phyloP scores from a whole-genome alignment of 495 filamentous ascomycete genomes.

The Baudoinia panamericana region DNA sequence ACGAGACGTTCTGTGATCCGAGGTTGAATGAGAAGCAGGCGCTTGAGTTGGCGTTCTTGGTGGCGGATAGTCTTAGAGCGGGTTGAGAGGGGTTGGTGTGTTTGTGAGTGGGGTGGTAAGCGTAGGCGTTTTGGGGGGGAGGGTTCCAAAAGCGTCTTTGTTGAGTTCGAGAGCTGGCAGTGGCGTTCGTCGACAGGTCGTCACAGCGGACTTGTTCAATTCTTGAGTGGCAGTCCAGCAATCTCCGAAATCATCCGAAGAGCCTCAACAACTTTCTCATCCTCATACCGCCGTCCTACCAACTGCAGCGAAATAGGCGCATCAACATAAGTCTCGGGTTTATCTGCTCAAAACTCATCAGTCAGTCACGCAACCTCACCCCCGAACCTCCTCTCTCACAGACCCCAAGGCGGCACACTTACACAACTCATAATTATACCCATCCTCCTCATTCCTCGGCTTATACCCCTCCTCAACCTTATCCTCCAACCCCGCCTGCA shows the following conservation, averaged over 20 bases:
- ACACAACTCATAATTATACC: constrained; percentile 31
- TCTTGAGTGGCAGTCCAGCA: constrained; percentile 19
- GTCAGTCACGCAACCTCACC: no score
- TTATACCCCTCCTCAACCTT: constrained; percentile 22
- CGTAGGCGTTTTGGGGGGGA: no score
- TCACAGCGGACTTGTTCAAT: not conserved
- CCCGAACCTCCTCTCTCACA: not conserved
- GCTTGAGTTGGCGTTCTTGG: constrained; percentile 82
- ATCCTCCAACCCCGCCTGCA: constrained; percentile 37
- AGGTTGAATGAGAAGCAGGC: constrained; percentile 95
- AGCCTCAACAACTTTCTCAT: constrained; percentile 25
- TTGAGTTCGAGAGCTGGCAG: no score
- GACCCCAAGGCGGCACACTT: not conserved
- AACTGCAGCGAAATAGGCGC: constrained; percentile 22
- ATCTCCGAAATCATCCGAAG: constrained; percentile 27
- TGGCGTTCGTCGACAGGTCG: no score
- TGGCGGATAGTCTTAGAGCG: constrained; percentile 68
- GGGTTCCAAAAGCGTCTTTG: no score
- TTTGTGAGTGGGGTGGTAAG: no score
- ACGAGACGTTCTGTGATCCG: constrained; percentile 92
- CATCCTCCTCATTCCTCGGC: constrained; percentile 30
- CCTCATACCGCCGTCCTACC: constrained; percentile 18
- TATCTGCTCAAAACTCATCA: constrained; percentile 22
- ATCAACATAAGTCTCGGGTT: constrained; percentile 19
- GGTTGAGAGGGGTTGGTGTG: not conserved